These are phyloP conservation scores for Pseudogymnoascus sp. DNA, from an alignment of 2,329 filamentous ascomycete species.

Conservation along the genomic window DNA sequence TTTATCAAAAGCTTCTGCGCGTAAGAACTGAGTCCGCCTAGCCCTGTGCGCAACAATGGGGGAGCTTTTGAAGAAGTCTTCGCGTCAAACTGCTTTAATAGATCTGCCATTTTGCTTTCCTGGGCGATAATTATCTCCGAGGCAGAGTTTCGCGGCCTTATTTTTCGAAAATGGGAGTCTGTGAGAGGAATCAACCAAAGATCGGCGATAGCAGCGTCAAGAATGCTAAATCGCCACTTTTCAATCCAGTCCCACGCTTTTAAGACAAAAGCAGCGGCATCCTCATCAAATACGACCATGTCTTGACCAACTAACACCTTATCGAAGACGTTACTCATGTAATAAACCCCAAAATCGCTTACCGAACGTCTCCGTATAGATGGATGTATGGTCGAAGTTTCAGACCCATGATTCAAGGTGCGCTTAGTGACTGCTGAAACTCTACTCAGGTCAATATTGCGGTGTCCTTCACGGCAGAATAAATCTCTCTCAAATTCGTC, in stretches of 20 bases:
- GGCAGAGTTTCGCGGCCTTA: constrained; percentile 15
- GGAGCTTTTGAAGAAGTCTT: constrained; percentile 1
- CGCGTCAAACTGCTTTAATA: constrained; percentile 19
- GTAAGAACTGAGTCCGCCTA: neutral
- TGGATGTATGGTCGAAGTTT: neutral
- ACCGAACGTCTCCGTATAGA: neutral
- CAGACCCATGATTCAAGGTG: neutral
- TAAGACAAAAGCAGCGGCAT: neutral
- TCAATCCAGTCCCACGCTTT: neutral
- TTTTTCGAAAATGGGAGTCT: constrained; percentile 22
- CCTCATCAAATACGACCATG: neutral
- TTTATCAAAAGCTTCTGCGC: neutral
- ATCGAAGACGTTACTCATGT: neutral
- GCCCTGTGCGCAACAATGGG: constrained; percentile 15
- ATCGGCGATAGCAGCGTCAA: neutral
- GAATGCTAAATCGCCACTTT: neutral
- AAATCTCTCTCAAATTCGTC: constrained; percentile 20
- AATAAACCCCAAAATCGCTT: neutral
- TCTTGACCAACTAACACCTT: neutral
- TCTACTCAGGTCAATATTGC: constrained; percentile 19
- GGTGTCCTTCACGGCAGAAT: constrained; percentile 16
- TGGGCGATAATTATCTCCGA: constrained; percentile 16
- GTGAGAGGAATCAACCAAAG: constrained; percentile 3
- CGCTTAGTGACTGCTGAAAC: constrained; percentile 13
- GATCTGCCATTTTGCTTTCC: constrained; percentile 12